Base-by-base conservation (phyloP, 1,139 yeast species). In the Nadsonia commutata region DNA sequence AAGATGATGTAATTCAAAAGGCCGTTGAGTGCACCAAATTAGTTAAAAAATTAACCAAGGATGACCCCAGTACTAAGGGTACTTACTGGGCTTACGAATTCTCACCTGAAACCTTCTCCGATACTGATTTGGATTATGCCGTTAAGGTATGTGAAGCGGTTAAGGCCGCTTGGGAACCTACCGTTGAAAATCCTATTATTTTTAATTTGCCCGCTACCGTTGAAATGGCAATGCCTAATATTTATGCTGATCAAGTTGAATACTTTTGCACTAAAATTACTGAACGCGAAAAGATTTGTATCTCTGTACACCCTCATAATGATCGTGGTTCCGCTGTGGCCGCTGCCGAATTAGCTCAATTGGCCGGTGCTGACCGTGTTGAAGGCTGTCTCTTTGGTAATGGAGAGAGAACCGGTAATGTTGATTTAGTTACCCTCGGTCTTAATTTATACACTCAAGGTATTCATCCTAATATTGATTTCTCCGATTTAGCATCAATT, bases 291-390 rank as follows among this genome's bases (percentile, higher is more conserved):
- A 83, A 77, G 55, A 77, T 88, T 38, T 78, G 93, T 57, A 78
- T 90, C 46, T 88, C 97, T 21, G 76, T 90, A 41, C 98, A 90
- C 62, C 84, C 94, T 42, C 98, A 90, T 67, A 90, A 90, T 56
- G 97, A 90, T 64, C 78, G 97, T 63, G 97, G 97, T 31, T 86
- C 96, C 64, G 96, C 94, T 47, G 97, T 90, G 39, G 97, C 97
- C 17, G 97, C 97, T 19, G 80, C 96, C 13, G 98, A 90, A 66
- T 72, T 90, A 48, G 97, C 94, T 47, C 74, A 83, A 49, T 63
- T 90, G 64, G 98, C 95, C 3, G 97, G 98, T 52, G 97, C 95
- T 40, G 95, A 90, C 64, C 78, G 98, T 66, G 93, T 90, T 37
- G 98, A 90, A 66, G 97, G 98, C 43, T 90, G 97, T 69, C 69